phyloP scores from a whole-genome alignment of 1,139 yeast species.

The Debaryomyces udenii region DNA sequence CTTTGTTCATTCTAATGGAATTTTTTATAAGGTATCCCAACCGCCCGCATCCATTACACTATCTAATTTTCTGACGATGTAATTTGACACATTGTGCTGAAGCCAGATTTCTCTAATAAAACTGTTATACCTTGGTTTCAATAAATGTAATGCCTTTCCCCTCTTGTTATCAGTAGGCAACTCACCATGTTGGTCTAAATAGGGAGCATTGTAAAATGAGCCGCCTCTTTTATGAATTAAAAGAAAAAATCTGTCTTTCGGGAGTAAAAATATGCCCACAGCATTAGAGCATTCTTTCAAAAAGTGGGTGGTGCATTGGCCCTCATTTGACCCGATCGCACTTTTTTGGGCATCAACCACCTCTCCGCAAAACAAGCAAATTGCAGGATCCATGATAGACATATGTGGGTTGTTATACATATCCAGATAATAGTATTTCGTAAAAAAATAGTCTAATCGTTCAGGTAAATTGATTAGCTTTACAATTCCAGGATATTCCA shows the following conservation, averaged over 20 bases:
- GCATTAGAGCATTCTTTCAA: slow-evolving; percentile 67
- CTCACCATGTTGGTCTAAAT: slow-evolving; percentile 86
- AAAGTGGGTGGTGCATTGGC: slow-evolving; percentile 71
- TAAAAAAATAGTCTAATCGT: slow-evolving; percentile 72
- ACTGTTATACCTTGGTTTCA: slow-evolving; percentile 64
- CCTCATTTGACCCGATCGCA: slow-evolving; percentile 54
- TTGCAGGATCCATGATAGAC: slow-evolving; percentile 73
- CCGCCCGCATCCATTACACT: slow-evolving; percentile 86
- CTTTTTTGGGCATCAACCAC: slow-evolving; percentile 67
- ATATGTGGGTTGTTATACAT: slow-evolving; percentile 43
- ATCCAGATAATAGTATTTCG: slow-evolving; percentile 54
- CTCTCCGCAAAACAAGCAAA: slow-evolving; percentile 82
- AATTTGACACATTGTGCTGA: slow-evolving; percentile 76
- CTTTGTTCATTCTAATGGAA: not conserved
- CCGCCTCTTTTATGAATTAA: slow-evolving; percentile 74
- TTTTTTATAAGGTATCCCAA: slow-evolving; percentile 78
- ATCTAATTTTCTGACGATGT: slow-evolving; percentile 78
- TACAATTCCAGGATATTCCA: slow-evolving; percentile 72
- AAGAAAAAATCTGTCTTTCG: slow-evolving; percentile 72
- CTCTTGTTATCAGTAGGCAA: slow-evolving; percentile 73
- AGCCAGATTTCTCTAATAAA: slow-evolving; percentile 73
- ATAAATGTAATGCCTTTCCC: slow-evolving; percentile 72
- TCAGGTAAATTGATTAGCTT: slow-evolving; percentile 62
- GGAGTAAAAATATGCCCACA: slow-evolving; percentile 78
- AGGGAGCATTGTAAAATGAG: slow-evolving; percentile 83